Base-by-base conservation (phyloP, 768 basidiomycete genomes). In the Russula virescens region DNA sequence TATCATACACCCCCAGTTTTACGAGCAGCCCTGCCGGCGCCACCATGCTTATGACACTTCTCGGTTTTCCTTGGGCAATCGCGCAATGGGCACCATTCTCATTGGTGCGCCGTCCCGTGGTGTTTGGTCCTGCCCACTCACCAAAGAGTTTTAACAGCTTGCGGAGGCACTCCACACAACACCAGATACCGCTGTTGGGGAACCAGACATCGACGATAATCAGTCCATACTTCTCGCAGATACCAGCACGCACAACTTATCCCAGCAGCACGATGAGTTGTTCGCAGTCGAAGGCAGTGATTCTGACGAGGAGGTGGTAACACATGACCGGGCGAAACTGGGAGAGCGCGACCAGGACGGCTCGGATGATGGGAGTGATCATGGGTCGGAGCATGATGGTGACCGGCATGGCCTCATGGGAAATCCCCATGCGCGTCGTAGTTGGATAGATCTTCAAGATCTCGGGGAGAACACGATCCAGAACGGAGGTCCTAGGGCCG, bases 21-120 rank as follows among this genome's bases (percentile, higher is more conserved):
- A 88, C 85, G 2, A 79, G 82, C 10, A 84, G 80, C 18, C 88
- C 94, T 0, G 70, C 70, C 18, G 85, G 88, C 0, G 88, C 92
- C 19, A 93, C 89, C 0, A 60, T 86, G 14, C 79, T 98, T 63
- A 83, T 97, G 55, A 82, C 87, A 9, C 67, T 89, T 14, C 87
- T 87, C 8, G 96, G 96, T 0, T 88, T 97, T 68, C 88, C 90
- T n/a, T 97, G 90, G 91, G 93, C 94, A 6, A 80, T 98, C 55
- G 83, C 87, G 0, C 88, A 89, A 73, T 98, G 95, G 96, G 93
- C 87, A 3, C 95, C 95, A 3, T 96, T 92, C 74, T 85, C 93
- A 0, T 73, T 98, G 70, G 92, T 95, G 66, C 51, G 84, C 75
- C 19, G 23, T 43, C 23, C 34, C 18, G n/a, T 16, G 61, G 58